Conservation (phyloP, 306 rosid species). For the Malus sieversii region DNA sequence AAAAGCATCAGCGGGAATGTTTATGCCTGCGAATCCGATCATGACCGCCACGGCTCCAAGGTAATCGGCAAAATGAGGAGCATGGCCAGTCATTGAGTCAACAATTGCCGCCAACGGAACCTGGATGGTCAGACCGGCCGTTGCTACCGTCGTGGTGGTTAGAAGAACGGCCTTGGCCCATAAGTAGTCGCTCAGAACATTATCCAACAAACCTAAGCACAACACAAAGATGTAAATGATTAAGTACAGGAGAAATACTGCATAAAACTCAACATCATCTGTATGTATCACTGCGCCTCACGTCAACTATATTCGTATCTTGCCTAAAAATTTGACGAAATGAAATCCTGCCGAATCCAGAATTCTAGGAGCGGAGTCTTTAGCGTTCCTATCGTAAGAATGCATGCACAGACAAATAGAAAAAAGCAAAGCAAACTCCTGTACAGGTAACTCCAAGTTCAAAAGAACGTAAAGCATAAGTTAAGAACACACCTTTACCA, state of each 20-base stretch:
- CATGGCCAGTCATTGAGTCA: conserved; percentile 64
- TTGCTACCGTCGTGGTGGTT: conserved; percentile 89
- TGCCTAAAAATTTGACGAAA: too few species aligned
- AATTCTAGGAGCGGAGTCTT: too few species aligned
- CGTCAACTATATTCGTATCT: too few species aligned
- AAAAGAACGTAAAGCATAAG: neutral
- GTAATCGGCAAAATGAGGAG: conserved; percentile 69
- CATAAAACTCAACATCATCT: neutral
- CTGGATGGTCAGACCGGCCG: conserved; percentile 94
- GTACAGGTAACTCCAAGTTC: neutral
- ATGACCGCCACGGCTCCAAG: conserved; percentile 77
- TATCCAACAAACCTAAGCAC: conserved; percentile 72
- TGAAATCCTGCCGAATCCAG: too few species aligned
- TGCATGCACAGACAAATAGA: neutral
- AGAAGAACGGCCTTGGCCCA: conserved; percentile 99
- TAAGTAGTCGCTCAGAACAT: conserved; percentile 87
- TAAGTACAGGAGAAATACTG: neutral
- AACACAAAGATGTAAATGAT: neutral
- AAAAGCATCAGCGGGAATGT: conserved; percentile 55
- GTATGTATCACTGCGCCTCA: neutral
- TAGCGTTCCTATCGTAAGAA: neutral
- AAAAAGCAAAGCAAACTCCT: neutral
- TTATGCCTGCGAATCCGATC: conserved; percentile 84
- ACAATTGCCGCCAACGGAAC: conserved; percentile 91
- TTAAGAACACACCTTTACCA: conserved; percentile 71